A percentile compares a stretch with the other conserved stretches of the same genome.
Conservation (phyloP, 768 basidiomycete species). For the Multifurca ochricompacta region DNA sequence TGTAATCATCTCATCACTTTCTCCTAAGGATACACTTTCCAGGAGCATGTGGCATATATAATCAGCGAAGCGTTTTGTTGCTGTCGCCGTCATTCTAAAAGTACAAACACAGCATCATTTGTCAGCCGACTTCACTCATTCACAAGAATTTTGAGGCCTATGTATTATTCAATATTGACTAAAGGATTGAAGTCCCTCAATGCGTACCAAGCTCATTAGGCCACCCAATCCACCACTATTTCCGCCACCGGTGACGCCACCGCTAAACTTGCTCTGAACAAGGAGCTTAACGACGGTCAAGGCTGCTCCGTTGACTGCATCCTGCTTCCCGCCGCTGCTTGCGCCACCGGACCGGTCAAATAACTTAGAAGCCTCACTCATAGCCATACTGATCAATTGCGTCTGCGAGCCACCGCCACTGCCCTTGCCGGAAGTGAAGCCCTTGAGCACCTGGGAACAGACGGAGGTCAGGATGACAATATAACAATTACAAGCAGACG, state of each 20-base stretch:
- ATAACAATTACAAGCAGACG: constrained; percentile 1
- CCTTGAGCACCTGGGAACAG: constrained; percentile 48
- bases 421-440: constrained; percentile 49
- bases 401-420: constrained; percentile 41
- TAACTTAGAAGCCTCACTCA: constrained; percentile 72
- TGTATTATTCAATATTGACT: constrained; percentile 14
- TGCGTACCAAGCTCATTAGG: constrained; percentile 35
- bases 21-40: no score
- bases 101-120: neutral
- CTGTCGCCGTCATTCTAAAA: neutral
- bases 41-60: no score
- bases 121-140: neutral
- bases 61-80: no score
- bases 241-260: constrained; percentile 44
- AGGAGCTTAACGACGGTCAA: constrained; percentile 82
- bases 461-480: neutral
- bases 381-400: constrained; percentile 76
- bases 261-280: constrained; percentile 57
- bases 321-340: constrained; percentile 66
- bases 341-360: constrained; percentile 65
- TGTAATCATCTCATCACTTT: no score
- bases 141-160: constrained; percentile 16
- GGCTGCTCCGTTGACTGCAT: constrained; percentile 76
- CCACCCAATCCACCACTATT: constrained; percentile 63
- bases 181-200: neutral